phyloP scores from a whole-genome alignment of 176 grass and related monocot species.

The Cenchrus purpureus region DNA sequence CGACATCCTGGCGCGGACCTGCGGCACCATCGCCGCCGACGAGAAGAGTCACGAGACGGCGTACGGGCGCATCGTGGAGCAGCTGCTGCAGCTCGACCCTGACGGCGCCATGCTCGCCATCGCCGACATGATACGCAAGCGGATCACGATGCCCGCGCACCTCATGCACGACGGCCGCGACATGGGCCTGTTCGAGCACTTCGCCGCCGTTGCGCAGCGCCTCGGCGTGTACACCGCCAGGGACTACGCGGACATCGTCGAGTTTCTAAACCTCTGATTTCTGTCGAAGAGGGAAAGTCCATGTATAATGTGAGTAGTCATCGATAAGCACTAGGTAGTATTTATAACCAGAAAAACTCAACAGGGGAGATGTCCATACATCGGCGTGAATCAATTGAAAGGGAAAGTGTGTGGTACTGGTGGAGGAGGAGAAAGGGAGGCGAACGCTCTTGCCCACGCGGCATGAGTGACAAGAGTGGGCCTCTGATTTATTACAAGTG shows the following conservation, averaged over 20 bases:
- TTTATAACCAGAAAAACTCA: too few species aligned
- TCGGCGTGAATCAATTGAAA: too few species aligned
- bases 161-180: conserved; percentile 95
- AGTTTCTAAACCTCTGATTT: conserved; percentile 51
- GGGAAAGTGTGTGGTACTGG: too few species aligned
- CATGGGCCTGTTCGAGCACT: conserved; percentile 74
- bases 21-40: conserved; percentile 89
- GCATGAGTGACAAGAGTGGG: too few species aligned
- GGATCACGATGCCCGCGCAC: conserved; percentile 97
- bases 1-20: conserved; percentile 69
- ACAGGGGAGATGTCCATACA: too few species aligned
- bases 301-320: too few species aligned
- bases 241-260: conserved; percentile 90
- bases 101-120: conserved; percentile 80
- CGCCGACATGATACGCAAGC: conserved; percentile 97
- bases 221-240: conserved; percentile 77
- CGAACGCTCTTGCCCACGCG: too few species aligned
- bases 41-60: conserved; percentile 98
- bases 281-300: too few species aligned
- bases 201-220: conserved; percentile 75
- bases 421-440: too few species aligned
- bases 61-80: conserved; percentile 81
- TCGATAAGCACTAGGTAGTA: too few species aligned
- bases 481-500: too few species aligned
- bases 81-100: conserved; percentile 81